Evolutionary conservation across 1,139 yeast genomes (phyloP), one percentile per base, ranked within the genome.

Genomic region (Candida sp.): DNA sequence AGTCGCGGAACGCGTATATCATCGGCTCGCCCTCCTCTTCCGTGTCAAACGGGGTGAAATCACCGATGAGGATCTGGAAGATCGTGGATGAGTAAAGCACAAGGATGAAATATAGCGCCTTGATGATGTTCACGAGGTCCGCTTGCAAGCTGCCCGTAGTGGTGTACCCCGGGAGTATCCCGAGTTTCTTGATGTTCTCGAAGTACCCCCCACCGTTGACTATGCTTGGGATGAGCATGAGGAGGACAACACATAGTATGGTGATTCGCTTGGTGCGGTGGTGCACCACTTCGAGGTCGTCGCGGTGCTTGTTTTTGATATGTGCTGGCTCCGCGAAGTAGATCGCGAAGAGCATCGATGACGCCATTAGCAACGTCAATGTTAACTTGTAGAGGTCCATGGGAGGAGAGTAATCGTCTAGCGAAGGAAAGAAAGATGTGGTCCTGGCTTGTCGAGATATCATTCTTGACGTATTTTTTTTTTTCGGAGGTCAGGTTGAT

Each of bases 1-100:
- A 81, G 64, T 90, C 88, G 53, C 97, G 72, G 42, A 86, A 38
- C 7, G 44, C 48, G 42, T 46, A 44, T 7, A 50, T 25, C 1
- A 37, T 46, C 9, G 40, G 8, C 5, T 31, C 44, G 7, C 22
- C 30, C 6, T 9, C n/a, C n/a, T n/a, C n/a, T n/a, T n/a, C 17
- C 17, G 2, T 3, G 9, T 27, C 30, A 17, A 48, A 26, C n/a
- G 47, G 33, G 7, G 44, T 33, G 46, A 30, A 11, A 60, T 50
- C 41, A 17, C 47, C 49, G 50, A 49, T 46, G 3, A 61, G 43
- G 50, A 77, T 71, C 47, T 85, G 82, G 4, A 73, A 56, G 3
- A 89, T 60, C 0, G 92, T 90, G 0, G 93, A 96, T 23, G 74
- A 58, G 58, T 84, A 88, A 1, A 88, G 70, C 0, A 75, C 62